A percentile compares a stretch with the other conserved stretches of the same genome.
phyloP scores from a whole-genome alignment of 441 rosid genomes.

The Omphalea diandra region DNA sequence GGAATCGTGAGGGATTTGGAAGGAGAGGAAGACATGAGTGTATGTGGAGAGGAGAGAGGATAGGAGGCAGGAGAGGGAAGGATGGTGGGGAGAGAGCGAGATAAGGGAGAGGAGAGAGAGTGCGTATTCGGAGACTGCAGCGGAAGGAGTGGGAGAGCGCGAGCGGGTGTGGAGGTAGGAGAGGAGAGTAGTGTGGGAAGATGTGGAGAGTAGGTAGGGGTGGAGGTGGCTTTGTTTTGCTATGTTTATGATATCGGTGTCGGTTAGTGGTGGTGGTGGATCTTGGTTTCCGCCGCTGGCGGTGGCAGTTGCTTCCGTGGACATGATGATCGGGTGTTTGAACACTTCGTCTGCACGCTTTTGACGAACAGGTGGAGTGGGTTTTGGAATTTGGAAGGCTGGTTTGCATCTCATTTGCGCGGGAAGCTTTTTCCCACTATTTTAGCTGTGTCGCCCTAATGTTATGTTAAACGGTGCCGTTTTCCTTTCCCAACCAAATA shows the following conservation, averaged over 20 bases:
- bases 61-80: constrained; percentile 53
- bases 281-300: constrained; percentile 1
- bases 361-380: not conserved
- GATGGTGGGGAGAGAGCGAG: constrained; percentile 44
- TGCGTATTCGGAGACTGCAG: constrained; percentile 53
- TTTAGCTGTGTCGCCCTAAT: no score
- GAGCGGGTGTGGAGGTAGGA: constrained; percentile 57
- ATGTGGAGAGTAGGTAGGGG: constrained; percentile 45
- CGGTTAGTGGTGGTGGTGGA: constrained; percentile 38
- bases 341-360: not conserved
- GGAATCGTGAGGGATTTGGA: constrained; percentile 54
- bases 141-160: constrained; percentile 48
- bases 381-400: no score
- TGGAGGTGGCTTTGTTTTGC: constrained; percentile 55
- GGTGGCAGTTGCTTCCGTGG: constrained; percentile 26
- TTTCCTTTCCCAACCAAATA: no score
- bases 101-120: constrained; percentile 57
- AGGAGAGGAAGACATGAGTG: constrained; percentile 44
- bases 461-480: not conserved
- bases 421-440: constrained; percentile 2
- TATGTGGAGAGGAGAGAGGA: constrained; percentile 61
- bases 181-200: constrained; percentile 50
- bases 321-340: constrained; percentile 18
- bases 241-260: constrained; percentile 50
- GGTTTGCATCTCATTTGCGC: not conserved